phyloP scores from a whole-genome alignment of 2,329 filamentous ascomycete genomes.

The Aureobasidium melanogenum region DNA sequence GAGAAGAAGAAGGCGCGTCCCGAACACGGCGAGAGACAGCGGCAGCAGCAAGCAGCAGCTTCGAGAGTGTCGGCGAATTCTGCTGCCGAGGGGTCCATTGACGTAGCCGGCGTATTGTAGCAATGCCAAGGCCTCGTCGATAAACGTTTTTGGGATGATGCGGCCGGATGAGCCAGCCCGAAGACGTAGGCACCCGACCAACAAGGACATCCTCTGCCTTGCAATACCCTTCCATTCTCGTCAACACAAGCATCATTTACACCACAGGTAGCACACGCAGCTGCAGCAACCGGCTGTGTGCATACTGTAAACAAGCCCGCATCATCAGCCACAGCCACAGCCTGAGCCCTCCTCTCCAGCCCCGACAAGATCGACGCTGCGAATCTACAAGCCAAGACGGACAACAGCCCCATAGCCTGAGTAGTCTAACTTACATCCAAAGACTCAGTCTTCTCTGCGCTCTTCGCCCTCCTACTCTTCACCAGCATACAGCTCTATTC shows the following conservation, averaged over 20 bases:
- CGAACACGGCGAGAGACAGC: background rate
- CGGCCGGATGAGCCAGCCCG: background rate
- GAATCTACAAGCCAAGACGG: background rate
- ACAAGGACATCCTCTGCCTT: background rate
- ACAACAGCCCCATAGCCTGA: constrained; percentile 1
- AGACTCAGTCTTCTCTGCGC: background rate
- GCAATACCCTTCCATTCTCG: background rate
- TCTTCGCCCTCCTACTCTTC: background rate
- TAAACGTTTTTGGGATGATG: constrained; percentile 6
- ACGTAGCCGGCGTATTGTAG: background rate
- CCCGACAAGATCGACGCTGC: background rate
- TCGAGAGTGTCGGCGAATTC: background rate
- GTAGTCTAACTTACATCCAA: no score
- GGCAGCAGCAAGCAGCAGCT: no score
- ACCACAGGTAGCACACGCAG: background rate
- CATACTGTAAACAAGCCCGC: background rate
- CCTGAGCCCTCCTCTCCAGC: background rate
- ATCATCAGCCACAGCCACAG: background rate
- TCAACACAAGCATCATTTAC: background rate
- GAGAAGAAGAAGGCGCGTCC: background rate
- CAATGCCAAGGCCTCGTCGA: background rate
- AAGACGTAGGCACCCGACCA: background rate
- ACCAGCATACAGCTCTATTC: background rate
- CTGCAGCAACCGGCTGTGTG: background rate
- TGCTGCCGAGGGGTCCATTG: background rate